These are phyloP conservation scores for Phaeosphaeriaceae sp. DNA, from an alignment of 2,329 filamentous ascomycete genomes.

Conservation along the genomic window DNA sequence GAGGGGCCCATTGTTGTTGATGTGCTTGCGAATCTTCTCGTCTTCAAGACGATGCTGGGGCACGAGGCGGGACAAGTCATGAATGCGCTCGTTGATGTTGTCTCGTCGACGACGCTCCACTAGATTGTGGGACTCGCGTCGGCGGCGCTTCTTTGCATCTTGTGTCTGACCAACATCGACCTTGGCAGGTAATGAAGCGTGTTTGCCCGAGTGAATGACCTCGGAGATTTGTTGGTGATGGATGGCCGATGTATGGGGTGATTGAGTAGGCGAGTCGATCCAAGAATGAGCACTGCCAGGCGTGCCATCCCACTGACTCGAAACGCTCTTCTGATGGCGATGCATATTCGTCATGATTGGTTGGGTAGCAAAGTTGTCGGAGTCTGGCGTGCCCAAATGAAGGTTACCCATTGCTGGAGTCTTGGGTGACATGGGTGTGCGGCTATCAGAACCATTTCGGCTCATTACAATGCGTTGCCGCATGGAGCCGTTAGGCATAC, in stretches of 20 bases:
- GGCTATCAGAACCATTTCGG: constrained; percentile 68
- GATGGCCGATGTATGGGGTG: constrained; percentile 72
- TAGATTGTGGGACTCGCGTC: constrained; percentile 93
- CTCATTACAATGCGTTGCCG: constrained; percentile 59
- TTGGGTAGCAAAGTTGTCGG: constrained; percentile 74
- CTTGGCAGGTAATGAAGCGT: constrained; percentile 88
- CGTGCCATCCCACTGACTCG: constrained; percentile 89
- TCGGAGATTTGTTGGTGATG: constrained; percentile 82
- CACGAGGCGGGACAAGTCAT: constrained; percentile 92
- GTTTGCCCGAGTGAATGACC: constrained; percentile 81
- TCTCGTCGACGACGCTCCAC: constrained; percentile 94
- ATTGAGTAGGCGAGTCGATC: constrained; percentile 86
- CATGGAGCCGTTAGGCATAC: constrained; percentile 42
- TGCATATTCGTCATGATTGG: constrained; percentile 74
- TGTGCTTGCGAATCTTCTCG: constrained; percentile 94
- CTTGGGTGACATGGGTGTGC: constrained; percentile 85
- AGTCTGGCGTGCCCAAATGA: constrained; percentile 74
- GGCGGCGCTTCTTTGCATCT: constrained; percentile 89
- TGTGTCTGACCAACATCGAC: constrained; percentile 75
- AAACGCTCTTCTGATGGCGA: constrained; percentile 79
- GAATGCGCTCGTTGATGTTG: constrained; percentile 98
- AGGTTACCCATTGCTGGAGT: constrained; percentile 77
- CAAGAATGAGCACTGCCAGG: constrained; percentile 85
- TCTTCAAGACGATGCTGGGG: constrained; percentile 92
- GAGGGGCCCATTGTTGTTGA: constrained; percentile 88